phyloP scores from a whole-genome alignment of 345 rosid species.

The Rhizophora apiculata region DNA sequence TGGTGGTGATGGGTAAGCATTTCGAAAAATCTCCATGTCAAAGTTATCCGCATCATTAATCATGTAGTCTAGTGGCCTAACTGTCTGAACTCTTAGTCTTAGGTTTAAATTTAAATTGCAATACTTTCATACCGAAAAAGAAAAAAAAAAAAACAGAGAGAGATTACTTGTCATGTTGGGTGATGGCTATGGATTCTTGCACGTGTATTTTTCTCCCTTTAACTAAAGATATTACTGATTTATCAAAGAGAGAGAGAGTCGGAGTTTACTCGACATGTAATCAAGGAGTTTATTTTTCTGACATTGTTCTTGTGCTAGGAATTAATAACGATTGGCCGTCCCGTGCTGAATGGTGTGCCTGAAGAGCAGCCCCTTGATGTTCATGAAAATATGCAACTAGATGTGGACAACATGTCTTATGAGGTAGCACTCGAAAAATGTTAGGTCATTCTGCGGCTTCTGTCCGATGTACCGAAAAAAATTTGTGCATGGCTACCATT shows the following conservation, averaged over 20 bases:
- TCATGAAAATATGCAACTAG: constrained; percentile 23
- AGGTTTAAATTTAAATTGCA: too few relatives aligned
- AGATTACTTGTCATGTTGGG: too few relatives aligned
- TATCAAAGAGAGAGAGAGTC: not conserved
- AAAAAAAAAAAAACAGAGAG: too few relatives aligned
- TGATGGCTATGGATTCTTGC: too few relatives aligned
- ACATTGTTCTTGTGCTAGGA: constrained; percentile 18
- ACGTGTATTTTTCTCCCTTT: too few relatives aligned
- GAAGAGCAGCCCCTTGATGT: constrained; percentile 1
- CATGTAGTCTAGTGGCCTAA: too few relatives aligned
- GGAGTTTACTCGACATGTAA: not conserved
- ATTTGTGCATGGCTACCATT: too few relatives aligned
- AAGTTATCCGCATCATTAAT: too few relatives aligned
- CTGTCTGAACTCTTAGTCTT: too few relatives aligned
- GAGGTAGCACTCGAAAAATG: constrained; percentile 28
- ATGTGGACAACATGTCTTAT: constrained; percentile 30
- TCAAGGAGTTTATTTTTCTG: not conserved
- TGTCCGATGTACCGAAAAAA: not conserved
- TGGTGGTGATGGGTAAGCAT: too few relatives aligned
- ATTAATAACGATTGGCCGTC: constrained; percentile 6
- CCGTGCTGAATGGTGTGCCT: constrained; percentile 7
- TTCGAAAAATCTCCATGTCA: too few relatives aligned
- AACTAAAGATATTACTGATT: not conserved
- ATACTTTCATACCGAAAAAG: too few relatives aligned
- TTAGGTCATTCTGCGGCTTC: not conserved